phyloP scores from a whole-genome alignment of 2,329 filamentous ascomycete genomes.

The Aspergillus glaucus region DNA sequence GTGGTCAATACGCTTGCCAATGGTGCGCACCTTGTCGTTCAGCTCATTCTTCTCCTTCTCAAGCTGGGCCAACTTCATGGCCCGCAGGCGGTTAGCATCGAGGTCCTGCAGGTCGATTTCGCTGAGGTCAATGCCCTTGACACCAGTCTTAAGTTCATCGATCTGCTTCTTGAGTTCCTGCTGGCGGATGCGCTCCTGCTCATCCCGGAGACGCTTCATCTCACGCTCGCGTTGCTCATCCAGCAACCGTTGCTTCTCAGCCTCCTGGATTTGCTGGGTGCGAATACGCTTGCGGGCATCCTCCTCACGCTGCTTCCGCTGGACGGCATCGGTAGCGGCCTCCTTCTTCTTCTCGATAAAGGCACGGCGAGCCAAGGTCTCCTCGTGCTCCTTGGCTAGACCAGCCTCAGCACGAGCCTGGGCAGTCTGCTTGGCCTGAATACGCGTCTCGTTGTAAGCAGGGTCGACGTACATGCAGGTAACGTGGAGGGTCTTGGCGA shows the following conservation, averaged over 20 bases:
- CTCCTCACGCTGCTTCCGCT: conserved; percentile 86
- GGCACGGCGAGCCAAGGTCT: conserved; percentile 77
- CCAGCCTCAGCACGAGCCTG: conserved; percentile 77
- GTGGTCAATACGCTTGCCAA: conserved; percentile 93
- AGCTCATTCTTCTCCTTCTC: conserved; percentile 98
- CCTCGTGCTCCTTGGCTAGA: conserved; percentile 84
- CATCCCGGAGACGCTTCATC: conserved; percentile 74
- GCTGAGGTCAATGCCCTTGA: conserved; percentile 73
- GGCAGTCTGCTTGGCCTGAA: conserved; percentile 72
- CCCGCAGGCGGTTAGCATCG: conserved; percentile 82
- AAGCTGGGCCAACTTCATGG: conserved; percentile 89
- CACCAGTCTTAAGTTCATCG: conserved; percentile 81
- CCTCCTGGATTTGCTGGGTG: conserved; percentile 81
- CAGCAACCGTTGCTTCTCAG: conserved; percentile 80
- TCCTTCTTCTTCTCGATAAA: conserved; percentile 97
- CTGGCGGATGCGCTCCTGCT: conserved; percentile 83
- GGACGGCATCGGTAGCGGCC: conserved; percentile 79
- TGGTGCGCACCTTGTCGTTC: conserved; percentile 81
- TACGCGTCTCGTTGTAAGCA: conserved; percentile 72
- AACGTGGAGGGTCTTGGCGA: conserved; percentile 84
- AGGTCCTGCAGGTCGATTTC: conserved; percentile 70
- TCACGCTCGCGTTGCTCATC: conserved; percentile 91
- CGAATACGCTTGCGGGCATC: conserved; percentile 80
- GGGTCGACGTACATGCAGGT: conserved; percentile 96
- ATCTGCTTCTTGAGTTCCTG: conserved; percentile 91